Evolutionary conservation across 2,329 filamentous ascomycete genomes (phyloP).

Genomic region (Pestalotiopsis sp.): DNA sequence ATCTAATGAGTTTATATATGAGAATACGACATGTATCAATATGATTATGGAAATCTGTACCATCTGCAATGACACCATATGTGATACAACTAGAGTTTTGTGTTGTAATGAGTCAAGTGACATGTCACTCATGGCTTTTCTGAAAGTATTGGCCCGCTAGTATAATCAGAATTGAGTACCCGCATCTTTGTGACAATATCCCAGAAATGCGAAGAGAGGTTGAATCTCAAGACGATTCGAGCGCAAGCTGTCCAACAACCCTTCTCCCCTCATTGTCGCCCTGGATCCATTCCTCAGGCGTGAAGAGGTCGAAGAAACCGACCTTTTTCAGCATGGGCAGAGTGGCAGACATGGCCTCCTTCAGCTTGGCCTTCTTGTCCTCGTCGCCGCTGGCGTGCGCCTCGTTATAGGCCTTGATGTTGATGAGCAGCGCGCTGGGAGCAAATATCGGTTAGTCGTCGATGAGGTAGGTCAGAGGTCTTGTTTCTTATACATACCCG

Average conservation of each 20-base stretch:
- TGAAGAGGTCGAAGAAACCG: slow-evolving; percentile 30
- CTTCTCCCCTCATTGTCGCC: slow-evolving; percentile 27
- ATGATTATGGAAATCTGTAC: background rate
- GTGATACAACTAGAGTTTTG: background rate
- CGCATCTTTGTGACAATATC: background rate
- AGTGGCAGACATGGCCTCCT: slow-evolving; percentile 23
- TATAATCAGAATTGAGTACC: no score
- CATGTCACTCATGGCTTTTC: background rate
- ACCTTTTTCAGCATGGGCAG: slow-evolving; percentile 27
- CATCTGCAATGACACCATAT: background rate
- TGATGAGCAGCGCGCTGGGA: slow-evolving; percentile 27
- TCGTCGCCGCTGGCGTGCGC: slow-evolving; percentile 24
- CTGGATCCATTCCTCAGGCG: slow-evolving; percentile 28
- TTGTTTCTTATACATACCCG: slow-evolving; percentile 21
- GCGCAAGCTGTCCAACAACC: slow-evolving; percentile 24
- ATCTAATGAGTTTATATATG: background rate
- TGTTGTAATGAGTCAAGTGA: background rate
- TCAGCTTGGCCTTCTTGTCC: slow-evolving; percentile 18
- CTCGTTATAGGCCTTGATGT: slow-evolving; percentile 28
- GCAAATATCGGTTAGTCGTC: background rate
- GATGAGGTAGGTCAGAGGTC: background rate
- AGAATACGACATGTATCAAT: background rate
- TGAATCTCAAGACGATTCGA: slow-evolving; percentile 23
- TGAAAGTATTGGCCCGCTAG: background rate
- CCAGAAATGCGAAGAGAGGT: slow-evolving; percentile 7